Evolutionary conservation across 768 basidiomycete genomes (phyloP).

Genomic region (Leccinum incarnatum): DNA sequence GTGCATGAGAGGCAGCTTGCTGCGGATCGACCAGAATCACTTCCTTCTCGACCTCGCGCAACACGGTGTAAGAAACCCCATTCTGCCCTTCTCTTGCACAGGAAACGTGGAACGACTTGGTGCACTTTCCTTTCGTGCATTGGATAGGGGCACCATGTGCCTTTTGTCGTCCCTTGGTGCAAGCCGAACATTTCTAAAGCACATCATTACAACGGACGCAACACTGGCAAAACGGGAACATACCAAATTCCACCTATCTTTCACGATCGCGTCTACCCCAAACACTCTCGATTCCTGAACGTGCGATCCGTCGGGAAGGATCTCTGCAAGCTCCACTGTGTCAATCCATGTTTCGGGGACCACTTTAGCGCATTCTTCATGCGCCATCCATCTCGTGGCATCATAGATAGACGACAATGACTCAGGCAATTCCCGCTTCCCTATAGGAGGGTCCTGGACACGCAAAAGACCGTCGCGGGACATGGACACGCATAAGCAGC

Average conservation of each 20-base stretch:
- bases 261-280: constrained; percentile 86
- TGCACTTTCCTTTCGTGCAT: constrained; percentile 92
- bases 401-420: constrained; percentile 22
- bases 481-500: constrained; percentile 63
- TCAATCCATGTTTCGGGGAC: constrained; percentile 95
- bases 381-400: constrained; percentile 63
- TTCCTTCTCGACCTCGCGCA: constrained; percentile 78
- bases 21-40: constrained; percentile 59
- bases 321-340: constrained; percentile 44
- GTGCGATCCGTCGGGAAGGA: constrained; percentile 31
- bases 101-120: constrained; percentile 89
- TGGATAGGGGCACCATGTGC: constrained; percentile 83
- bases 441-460: constrained; percentile 65
- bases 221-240: constrained; percentile 24
- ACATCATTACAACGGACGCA: neutral
- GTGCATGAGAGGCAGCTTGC: constrained; percentile 6
- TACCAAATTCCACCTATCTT: constrained; percentile 91
- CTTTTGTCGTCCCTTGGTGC: constrained; percentile 64
- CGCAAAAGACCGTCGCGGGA: constrained; percentile 53
- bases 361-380: constrained; percentile 74
- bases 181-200: constrained; percentile 86
- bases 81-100: constrained; percentile 65
- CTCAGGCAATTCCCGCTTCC: constrained; percentile 51
- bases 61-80: constrained; percentile 57
- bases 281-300: constrained; percentile 58